Conservation (phyloP, 495 filamentous ascomycete species). For the Sabuloglossum arenarium region DNA sequence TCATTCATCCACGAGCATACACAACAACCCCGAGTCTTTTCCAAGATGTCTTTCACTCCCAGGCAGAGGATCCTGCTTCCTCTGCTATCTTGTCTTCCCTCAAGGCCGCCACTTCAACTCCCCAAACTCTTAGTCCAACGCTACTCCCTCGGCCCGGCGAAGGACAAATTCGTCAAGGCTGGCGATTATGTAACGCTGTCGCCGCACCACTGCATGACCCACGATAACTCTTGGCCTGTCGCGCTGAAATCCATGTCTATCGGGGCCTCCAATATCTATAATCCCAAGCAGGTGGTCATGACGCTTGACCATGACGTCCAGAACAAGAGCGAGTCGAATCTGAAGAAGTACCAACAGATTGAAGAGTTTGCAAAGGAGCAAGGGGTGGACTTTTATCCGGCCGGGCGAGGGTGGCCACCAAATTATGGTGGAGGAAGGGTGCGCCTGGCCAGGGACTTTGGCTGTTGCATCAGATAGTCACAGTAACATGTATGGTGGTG, state of each 20-base stretch:
- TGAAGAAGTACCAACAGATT: constrained; percentile 71
- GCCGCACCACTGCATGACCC: constrained; percentile 66
- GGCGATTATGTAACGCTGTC: constrained; percentile 72
- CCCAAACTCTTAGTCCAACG: constrained; percentile 74
- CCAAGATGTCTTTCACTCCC: constrained; percentile 22
- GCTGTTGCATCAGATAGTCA: constrained; percentile 70
- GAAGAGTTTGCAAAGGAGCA: constrained; percentile 70
- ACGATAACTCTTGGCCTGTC: constrained; percentile 86
- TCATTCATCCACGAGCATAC: neutral
- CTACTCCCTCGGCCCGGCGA: constrained; percentile 47
- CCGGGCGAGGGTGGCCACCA: constrained; percentile 68
- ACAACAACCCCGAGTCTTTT: neutral
- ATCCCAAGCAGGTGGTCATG: constrained; percentile 64
- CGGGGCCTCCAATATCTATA: constrained; percentile 54
- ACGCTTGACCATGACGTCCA: constrained; percentile 89
- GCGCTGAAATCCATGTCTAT: constrained; percentile 74
- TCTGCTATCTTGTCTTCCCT: constrained; percentile 15
- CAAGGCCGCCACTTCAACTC: constrained; percentile 10
- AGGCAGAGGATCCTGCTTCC: constrained; percentile 16
- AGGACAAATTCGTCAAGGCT: constrained; percentile 46
- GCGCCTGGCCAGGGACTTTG: constrained; percentile 64
- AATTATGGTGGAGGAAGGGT: constrained; percentile 74
- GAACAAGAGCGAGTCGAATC: constrained; percentile 62
- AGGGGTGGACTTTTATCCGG: constrained; percentile 66
- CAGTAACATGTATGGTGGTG: constrained; percentile 78